These are phyloP conservation scores for Purshia tridentata DNA, from an alignment of 306 rosid species.

Conservation along the genomic window DNA sequence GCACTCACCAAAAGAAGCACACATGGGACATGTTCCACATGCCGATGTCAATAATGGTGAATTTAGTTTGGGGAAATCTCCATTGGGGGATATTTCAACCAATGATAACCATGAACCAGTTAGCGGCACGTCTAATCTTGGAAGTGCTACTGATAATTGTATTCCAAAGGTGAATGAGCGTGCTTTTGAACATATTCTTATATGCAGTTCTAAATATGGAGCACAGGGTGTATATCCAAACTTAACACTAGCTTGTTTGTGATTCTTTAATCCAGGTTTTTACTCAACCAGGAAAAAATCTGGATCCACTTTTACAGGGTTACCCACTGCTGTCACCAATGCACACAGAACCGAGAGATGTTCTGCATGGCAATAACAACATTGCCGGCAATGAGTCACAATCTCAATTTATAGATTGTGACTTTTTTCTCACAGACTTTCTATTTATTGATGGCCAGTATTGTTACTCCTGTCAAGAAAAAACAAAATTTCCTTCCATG, in stretches of 20 bases:
- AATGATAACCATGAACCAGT: not conserved
- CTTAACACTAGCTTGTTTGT: conserved; percentile 13
- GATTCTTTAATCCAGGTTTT: conserved; percentile 27
- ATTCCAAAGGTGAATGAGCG: conserved; percentile 31
- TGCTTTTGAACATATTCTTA: conserved; percentile 8
- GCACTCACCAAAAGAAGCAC: not conserved
- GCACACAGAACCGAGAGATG: not conserved
- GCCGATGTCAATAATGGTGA: not conserved
- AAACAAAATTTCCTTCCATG: not conserved
- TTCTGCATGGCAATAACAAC: not conserved
- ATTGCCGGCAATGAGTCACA: conserved; percentile 4
- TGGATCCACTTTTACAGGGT: not conserved
- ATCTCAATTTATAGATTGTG: not conserved
- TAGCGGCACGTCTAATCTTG: not conserved
- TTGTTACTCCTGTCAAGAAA: not conserved
- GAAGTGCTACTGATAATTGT: not conserved
- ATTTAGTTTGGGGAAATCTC: not conserved
- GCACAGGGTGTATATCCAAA: not conserved
- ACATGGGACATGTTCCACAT: not conserved
- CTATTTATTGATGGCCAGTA: conserved; percentile 12
- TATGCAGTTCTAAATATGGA: not conserved
- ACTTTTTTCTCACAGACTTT: conserved; percentile 13
- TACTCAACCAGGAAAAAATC: not conserved
- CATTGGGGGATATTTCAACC: not conserved
- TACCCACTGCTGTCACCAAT: not conserved